Evolutionary conservation across 306 rosid species (phyloP), one percentile per base, ranked within the genome.

Genomic region (Sicyos baderoa): DNA sequence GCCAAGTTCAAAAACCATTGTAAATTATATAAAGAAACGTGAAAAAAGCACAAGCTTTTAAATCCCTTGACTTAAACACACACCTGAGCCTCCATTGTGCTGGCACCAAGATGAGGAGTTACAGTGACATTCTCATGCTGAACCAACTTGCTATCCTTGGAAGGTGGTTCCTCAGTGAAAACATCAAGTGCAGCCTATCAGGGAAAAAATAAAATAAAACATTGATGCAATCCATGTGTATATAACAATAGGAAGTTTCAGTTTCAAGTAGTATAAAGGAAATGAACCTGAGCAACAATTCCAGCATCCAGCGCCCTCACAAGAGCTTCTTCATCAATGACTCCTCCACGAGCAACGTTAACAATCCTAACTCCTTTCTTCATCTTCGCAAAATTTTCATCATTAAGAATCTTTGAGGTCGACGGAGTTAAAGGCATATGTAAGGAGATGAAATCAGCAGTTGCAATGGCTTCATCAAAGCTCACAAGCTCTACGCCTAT

Each of bases 281-380:
- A 63, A 71, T 52, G 54, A 74, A 90, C 99, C 97, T 94, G 99
- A 23, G 97, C 99, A 13, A 94, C 99, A 63, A 82, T 85, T 55
- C 97, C 97, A 56, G 95, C 62, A 83, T 94, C 97, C 15, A 94
- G 71, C 5, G 99, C 99, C 82, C 86, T 88, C 59, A 94, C 86
- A 6, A 94, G 85, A 9, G 99, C 99, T 45, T 94, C 99, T 82
- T 94, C 99, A 54, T 94, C 96, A 57, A 94, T 94, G 52, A 94
- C 97, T 17, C 99, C 99, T 9, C 99, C 99, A 32, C 97, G 95
- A 74, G 99, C 99, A 76, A 94, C 99, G 78, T 88, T 94, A 53
- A 90, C 86, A 25, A 94, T 94, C 22, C 97, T 80, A 71, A 94
- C 95, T 17, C 96, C 99, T 72, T 85, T 90, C 79, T 94, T 94